Percentiles rank a stretch among this genome's conserved stretches.
These are phyloP conservation scores for Coprinellus aureogranulatus DNA, from an alignment of 768 basidiomycete genomes.

Conservation along the genomic window DNA sequence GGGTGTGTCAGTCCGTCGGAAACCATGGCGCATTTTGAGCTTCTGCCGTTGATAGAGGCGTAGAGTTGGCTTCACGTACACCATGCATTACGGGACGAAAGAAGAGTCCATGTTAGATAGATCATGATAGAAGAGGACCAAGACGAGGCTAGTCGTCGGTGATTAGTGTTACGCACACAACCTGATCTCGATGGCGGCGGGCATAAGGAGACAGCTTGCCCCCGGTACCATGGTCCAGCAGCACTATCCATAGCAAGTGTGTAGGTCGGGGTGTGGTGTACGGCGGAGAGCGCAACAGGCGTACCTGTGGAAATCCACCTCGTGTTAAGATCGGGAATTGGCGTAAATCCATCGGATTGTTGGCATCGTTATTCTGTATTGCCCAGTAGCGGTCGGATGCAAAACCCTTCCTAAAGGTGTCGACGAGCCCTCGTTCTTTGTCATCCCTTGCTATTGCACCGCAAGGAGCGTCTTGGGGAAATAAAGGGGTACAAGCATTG, in stretches of 20 bases:
- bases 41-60: no score
- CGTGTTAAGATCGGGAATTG: neutral
- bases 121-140: neutral
- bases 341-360: conserved; percentile 3
- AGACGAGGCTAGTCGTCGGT: neutral
- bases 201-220: neutral
- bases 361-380: neutral
- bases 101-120: no score
- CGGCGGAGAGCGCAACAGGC: no score
- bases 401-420: neutral
- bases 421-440: neutral
- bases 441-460: neutral
- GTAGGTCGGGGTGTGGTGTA: no score
- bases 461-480: neutral
- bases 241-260: no score
- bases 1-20: no score
- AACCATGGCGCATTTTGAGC: no score
- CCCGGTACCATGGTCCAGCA: no score
- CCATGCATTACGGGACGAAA: no score
- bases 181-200: neutral
- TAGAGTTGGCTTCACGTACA: no score
- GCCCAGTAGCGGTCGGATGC: no score
- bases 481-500: neutral
- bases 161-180: neutral
- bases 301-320: neutral